These are phyloP conservation scores for Sindora glabra DNA, from an alignment of 306 rosid genomes.

Conservation along the genomic window DNA sequence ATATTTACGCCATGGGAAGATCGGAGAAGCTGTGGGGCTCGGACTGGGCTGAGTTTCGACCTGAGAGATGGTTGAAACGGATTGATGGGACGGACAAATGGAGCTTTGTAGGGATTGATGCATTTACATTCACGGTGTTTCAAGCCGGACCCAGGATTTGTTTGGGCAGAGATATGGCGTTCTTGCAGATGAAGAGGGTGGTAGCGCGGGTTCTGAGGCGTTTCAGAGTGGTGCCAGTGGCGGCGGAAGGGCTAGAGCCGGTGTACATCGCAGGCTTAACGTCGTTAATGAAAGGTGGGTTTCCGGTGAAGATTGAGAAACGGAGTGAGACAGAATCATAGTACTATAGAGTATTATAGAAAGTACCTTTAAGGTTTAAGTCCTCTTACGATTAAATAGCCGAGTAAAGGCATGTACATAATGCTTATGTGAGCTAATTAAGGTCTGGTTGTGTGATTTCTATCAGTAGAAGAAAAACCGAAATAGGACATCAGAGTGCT, in stretches of 20 bases:
- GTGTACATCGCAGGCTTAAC: conserved; percentile 32
- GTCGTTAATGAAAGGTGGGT: conserved; percentile 50
- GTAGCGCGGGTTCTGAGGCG: conserved; percentile 36
- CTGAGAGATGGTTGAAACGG: conserved; percentile 56
- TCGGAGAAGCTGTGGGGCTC: conserved; percentile 51
- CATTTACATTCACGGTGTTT: conserved; percentile 52
- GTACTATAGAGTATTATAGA: no score
- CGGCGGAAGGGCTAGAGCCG: conserved; percentile 23
- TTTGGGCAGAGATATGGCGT: conserved; percentile 77
- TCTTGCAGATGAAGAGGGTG: conserved; percentile 72
- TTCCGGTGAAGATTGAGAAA: conserved; percentile 37
- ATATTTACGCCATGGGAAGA: conserved; percentile 56
- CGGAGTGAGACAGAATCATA: not conserved
- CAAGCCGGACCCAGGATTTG: conserved; percentile 82
- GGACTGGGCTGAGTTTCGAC: conserved; percentile 53
- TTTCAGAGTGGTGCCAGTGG: conserved; percentile 42
- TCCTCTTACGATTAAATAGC: no score
- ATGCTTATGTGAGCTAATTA: no score
- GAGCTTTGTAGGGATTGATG: conserved; percentile 47
- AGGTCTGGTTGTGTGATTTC: no score
- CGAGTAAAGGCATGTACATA: no score
- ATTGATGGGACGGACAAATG: conserved; percentile 16
- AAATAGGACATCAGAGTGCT: no score
- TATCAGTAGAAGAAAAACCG: no score
- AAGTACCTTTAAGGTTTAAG: no score